Percentiles rank a stretch among this genome's conserved stretches.
These are phyloP conservation scores for Zoysia japonica DNA, from an alignment of 176 grass and related monocot genomes.

Conservation along the genomic window DNA sequence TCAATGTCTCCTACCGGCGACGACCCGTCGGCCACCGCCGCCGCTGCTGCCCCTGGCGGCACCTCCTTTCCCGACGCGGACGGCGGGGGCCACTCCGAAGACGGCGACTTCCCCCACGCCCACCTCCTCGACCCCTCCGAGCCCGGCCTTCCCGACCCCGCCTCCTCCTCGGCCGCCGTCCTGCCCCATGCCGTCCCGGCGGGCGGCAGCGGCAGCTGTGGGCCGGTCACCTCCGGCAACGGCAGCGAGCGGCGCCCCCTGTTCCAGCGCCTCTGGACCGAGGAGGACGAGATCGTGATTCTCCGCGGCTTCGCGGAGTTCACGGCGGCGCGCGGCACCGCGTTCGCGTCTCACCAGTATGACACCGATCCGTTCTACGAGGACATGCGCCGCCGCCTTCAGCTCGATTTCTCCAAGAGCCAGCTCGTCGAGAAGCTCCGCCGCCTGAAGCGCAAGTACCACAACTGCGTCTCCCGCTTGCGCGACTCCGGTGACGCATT, in stretches of 20 bases:
- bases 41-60: neutral
- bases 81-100: constrained; percentile 55
- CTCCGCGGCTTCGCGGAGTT: constrained; percentile 88
- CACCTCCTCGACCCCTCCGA: constrained; percentile 44
- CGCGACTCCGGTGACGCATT: constrained; percentile 61
- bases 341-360: constrained; percentile 98
- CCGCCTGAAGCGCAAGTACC: constrained; percentile 98
- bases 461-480: constrained; percentile 77
- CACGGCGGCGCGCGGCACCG: constrained; percentile 78
- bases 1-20: constrained; percentile 49
- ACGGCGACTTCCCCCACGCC: constrained; percentile 44
- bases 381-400: constrained; percentile 80
- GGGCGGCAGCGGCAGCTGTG: constrained; percentile 22
- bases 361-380: constrained; percentile 98
- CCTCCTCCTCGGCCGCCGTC: constrained; percentile 36
- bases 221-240: constrained; percentile 41
- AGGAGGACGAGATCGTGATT: constrained; percentile 94
- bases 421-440: constrained; percentile 98
- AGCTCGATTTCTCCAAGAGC: constrained; percentile 96
- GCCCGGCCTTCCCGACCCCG: constrained; percentile 17
- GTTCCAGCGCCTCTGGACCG: constrained; percentile 97
- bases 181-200: constrained; percentile 13
- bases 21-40: constrained; percentile 23
- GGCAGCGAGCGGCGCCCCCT: constrained; percentile 66
- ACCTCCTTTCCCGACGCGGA: constrained; percentile 45